A percentile compares a stretch with the other conserved stretches of the same genome.
These are phyloP conservation scores for Penicillium antarcticum DNA, from an alignment of 495 filamentous ascomycete species.

Conservation along the genomic window DNA sequence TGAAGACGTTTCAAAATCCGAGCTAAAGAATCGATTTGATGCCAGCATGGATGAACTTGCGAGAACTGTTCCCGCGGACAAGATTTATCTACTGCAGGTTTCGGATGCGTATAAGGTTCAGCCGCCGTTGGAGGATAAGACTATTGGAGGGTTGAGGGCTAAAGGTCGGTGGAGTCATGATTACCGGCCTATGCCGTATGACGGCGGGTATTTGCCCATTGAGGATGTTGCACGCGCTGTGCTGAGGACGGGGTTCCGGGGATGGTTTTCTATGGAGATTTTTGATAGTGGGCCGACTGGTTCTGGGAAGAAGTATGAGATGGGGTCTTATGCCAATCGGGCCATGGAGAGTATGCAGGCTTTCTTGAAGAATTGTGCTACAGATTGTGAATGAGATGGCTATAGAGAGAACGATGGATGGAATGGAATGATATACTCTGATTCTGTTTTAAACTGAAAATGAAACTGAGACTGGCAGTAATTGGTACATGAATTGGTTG, in stretches of 20 bases:
- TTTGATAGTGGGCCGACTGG: constrained; percentile 66
- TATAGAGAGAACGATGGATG: neutral
- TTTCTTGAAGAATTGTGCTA: constrained; percentile 48
- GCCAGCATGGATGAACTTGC: constrained; percentile 53
- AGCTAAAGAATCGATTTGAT: constrained; percentile 49
- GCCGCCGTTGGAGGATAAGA: constrained; percentile 45
- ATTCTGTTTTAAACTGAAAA: too few species aligned
- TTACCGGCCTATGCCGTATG: constrained; percentile 66
- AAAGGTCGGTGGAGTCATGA: constrained; percentile 70
- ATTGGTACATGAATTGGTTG: constrained; percentile 1
- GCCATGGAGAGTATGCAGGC: constrained; percentile 56
- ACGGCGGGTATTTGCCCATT: constrained; percentile 71
- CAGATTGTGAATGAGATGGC: neutral
- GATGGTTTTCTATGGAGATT: constrained; percentile 73
- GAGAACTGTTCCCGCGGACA: constrained; percentile 58
- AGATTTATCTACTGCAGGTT: constrained; percentile 75
- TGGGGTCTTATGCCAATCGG: constrained; percentile 55
- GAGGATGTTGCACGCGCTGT: constrained; percentile 63
- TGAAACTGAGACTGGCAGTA: neutral
- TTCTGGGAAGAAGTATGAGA: constrained; percentile 56
- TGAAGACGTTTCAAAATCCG: constrained; percentile 31
- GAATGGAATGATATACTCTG: too few species aligned
- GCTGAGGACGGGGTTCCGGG: constrained; percentile 64
- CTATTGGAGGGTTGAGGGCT: constrained; percentile 49
- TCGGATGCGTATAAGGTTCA: constrained; percentile 70